Evolutionary conservation across 495 filamentous ascomycete genomes (phyloP).

Genomic region (Trichocladium uniseriatum): DNA sequence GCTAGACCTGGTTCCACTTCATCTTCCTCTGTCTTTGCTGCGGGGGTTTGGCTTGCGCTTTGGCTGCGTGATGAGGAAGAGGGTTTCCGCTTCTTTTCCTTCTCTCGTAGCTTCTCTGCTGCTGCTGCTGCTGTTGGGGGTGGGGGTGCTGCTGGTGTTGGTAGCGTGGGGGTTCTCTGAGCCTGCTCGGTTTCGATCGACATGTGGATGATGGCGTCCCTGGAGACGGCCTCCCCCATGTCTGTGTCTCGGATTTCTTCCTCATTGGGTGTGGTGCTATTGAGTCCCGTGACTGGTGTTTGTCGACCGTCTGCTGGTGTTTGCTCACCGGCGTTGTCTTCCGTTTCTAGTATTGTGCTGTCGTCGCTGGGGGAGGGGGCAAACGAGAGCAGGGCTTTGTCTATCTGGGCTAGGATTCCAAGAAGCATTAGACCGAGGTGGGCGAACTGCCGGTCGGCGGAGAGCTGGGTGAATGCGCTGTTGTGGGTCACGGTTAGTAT

Average conservation of each 20-base stretch:
- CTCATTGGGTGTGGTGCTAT: not conserved
- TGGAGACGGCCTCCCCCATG: slow-evolving; percentile 16
- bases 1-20: slow-evolving; percentile 9
- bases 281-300: no score
- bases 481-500: not conserved
- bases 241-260: slow-evolving; percentile 5
- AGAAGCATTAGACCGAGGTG: slow-evolving; percentile 67
- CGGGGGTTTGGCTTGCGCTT: not conserved
- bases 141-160: no score
- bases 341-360: no score
- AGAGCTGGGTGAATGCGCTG: slow-evolving; percentile 57
- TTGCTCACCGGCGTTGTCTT: slow-evolving; percentile 3
- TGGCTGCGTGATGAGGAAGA: not conserved
- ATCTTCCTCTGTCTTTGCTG: not conserved
- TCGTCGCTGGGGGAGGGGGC: slow-evolving; percentile 9
- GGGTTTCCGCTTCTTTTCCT: not conserved
- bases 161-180: no score
- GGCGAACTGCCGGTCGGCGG: slow-evolving; percentile 66
- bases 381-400: slow-evolving; percentile 32
- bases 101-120: not conserved
- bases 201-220: slow-evolving; percentile 1
- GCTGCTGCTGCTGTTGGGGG: slow-evolving; percentile 1
- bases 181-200: not conserved
- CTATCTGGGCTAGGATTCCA: slow-evolving; percentile 53
- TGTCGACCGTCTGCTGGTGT: no score